Percentiles rank a stretch among this genome's conserved stretches.
Conservation (phyloP, 1,284 basidiomycete species). For the Sanghuangporus sanghuang region DNA sequence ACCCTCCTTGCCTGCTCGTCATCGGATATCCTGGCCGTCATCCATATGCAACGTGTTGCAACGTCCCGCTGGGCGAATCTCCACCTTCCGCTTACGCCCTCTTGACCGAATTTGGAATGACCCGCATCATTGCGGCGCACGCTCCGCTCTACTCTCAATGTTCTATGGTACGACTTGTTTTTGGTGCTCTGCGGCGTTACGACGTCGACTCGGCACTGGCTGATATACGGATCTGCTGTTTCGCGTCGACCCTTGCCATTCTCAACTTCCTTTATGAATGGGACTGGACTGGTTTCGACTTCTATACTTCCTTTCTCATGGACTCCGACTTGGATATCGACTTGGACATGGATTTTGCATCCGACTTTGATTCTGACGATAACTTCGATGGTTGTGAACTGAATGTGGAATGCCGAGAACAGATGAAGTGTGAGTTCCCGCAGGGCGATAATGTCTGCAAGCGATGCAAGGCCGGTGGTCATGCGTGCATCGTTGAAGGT, state of each 20-base stretch:
- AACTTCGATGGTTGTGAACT: neutral
- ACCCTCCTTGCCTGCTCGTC: neutral
- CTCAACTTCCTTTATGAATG: neutral
- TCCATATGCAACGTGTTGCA: neutral
- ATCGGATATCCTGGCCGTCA: neutral
- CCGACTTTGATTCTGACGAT: neutral
- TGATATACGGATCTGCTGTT: neutral
- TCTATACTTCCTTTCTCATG: too few relatives aligned
- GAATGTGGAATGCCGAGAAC: slow-evolving; percentile 4
- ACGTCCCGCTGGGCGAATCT: neutral
- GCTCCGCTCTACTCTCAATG: neutral
- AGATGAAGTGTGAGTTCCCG: slow-evolving; percentile 82
- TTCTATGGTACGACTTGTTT: neutral
- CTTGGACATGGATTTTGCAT: neutral
- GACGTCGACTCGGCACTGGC: neutral
- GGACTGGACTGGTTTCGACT: neutral
- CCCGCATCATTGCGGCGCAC: neutral
- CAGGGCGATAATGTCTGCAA: slow-evolving; percentile 62
- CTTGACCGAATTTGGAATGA: neutral
- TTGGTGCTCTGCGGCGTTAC: neutral
- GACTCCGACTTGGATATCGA: neutral
- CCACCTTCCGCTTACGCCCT: neutral
- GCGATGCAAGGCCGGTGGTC: slow-evolving; percentile 61
- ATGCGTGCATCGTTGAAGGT: slow-evolving; percentile 74
- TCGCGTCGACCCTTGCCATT: neutral